phyloP scores from a whole-genome alignment of 2,329 filamentous ascomycete genomes.

The Leptographium procerum region DNA sequence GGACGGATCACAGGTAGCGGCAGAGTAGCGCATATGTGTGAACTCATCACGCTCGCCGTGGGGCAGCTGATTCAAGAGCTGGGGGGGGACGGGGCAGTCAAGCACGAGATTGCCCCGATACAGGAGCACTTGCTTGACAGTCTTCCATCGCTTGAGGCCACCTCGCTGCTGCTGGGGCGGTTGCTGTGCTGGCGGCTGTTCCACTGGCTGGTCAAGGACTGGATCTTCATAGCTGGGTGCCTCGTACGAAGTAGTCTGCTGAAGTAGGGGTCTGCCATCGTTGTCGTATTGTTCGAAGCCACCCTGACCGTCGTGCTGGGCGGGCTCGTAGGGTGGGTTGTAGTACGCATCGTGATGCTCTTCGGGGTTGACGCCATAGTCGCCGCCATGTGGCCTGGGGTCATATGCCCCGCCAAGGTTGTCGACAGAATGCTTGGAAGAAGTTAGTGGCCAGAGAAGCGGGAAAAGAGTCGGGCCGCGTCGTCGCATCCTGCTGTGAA shows the following conservation, averaged over 20 bases:
- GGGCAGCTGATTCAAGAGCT: conserved; percentile 74
- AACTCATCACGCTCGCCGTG: conserved; percentile 89
- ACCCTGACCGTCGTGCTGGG: conserved; percentile 47
- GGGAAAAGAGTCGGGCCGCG: neutral
- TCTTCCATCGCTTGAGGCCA: conserved; percentile 84
- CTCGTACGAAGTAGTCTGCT: conserved; percentile 41
- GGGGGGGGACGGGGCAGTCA: conserved; percentile 88
- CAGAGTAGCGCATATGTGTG: conserved; percentile 86
- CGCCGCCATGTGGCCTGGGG: conserved; percentile 38
- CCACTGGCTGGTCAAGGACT: neutral
- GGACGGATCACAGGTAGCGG: conserved; percentile 84
- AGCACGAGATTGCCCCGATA: conserved; percentile 96
- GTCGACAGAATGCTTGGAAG: conserved; percentile 38
- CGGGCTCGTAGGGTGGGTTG: conserved; percentile 60
- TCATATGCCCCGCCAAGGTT: conserved; percentile 37
- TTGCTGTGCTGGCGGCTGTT: conserved; percentile 13
- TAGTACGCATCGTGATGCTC: conserved; percentile 83
- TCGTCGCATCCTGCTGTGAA: neutral
- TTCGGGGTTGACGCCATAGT: conserved; percentile 71
- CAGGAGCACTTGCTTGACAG: conserved; percentile 93
- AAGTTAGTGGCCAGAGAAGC: neutral
- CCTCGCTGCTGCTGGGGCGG: conserved; percentile 36
- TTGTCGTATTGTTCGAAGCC: conserved; percentile 53
- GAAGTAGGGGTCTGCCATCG: conserved; percentile 64
- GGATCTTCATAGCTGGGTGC: conserved; percentile 26